Conservation (phyloP, 306 rosid genomes). For the Pyrus communis region DNA sequence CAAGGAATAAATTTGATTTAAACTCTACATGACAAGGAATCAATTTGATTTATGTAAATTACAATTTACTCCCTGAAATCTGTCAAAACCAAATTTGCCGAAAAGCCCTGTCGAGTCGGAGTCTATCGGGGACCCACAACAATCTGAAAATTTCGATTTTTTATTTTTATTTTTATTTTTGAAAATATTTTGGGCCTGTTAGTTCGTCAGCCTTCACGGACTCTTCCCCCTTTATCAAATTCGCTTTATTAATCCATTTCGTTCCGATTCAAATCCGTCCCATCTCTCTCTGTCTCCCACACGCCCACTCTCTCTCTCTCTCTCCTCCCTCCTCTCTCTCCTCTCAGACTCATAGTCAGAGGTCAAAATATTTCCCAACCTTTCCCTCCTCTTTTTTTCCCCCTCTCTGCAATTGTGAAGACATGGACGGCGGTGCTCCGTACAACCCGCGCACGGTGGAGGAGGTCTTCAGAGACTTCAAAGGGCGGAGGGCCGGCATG, state of each 20-base stretch:
- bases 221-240: constrained; percentile 29
- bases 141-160: not conserved
- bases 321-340: not conserved
- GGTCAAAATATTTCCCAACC: constrained; percentile 36
- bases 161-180: not conserved
- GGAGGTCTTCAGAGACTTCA: constrained; percentile 58
- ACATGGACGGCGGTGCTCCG: constrained; percentile 38
- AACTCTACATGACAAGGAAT: no score
- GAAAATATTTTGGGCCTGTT: not conserved
- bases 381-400: constrained; percentile 46
- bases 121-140: not conserved
- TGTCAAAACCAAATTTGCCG: not conserved
- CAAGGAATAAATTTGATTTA: no score
- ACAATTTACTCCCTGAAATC: not conserved
- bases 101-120: not conserved
- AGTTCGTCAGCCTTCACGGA: constrained; percentile 19
- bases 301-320: not conserved
- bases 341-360: not conserved
- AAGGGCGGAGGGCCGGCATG: constrained; percentile 57
- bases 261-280: constrained; percentile 44
- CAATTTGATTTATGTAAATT: no score
- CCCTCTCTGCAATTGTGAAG: not conserved
- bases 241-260: constrained; percentile 19
- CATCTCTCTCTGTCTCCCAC: not conserved
- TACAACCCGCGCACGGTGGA: constrained; percentile 51